These are phyloP conservation scores for Talaromyces amestolkiae DNA, from an alignment of 2,329 filamentous ascomycete genomes.

Conservation along the genomic window DNA sequence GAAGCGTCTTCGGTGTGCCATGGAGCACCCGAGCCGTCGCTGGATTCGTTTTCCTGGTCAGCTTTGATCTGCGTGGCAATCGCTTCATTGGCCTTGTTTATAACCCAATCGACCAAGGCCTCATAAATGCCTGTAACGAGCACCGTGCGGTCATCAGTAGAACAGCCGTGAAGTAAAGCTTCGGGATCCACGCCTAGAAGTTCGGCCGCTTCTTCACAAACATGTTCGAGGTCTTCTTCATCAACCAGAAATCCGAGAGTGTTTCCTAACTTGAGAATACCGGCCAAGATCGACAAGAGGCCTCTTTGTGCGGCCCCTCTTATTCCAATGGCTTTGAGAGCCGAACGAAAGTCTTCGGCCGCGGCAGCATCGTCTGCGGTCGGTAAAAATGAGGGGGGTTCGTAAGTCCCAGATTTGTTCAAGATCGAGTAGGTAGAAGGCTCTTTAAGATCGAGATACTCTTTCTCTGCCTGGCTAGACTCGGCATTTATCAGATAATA, in stretches of 20 bases:
- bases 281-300: conserved; percentile 81
- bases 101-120: conserved; percentile 90
- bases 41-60: conserved; percentile 63
- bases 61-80: conserved; percentile 73
- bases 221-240: conserved; percentile 75
- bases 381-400: conserved; percentile 81
- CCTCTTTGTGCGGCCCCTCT: conserved; percentile 79
- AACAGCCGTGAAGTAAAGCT: conserved; percentile 72
- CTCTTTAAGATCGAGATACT: conserved; percentile 78
- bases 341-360: conserved; percentile 86
- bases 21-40: conserved; percentile 64
- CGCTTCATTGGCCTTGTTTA: conserved; percentile 80
- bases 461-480: conserved; percentile 81
- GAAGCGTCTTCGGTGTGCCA: conserved; percentile 64
- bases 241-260: conserved; percentile 82
- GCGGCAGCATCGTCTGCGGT: conserved; percentile 89
- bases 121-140: conserved; percentile 88
- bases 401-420: conserved; percentile 78
- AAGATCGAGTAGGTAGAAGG: conserved; percentile 76
- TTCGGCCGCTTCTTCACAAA: conserved; percentile 85
- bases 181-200: conserved; percentile 86
- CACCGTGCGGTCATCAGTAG: conserved; percentile 77
- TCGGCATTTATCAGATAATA: conserved; percentile 94
- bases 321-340: conserved; percentile 88
- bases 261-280: conserved; percentile 86